These are phyloP conservation scores for Auriscalpium vulgare DNA, from an alignment of 768 basidiomycete genomes.

Conservation along the genomic window DNA sequence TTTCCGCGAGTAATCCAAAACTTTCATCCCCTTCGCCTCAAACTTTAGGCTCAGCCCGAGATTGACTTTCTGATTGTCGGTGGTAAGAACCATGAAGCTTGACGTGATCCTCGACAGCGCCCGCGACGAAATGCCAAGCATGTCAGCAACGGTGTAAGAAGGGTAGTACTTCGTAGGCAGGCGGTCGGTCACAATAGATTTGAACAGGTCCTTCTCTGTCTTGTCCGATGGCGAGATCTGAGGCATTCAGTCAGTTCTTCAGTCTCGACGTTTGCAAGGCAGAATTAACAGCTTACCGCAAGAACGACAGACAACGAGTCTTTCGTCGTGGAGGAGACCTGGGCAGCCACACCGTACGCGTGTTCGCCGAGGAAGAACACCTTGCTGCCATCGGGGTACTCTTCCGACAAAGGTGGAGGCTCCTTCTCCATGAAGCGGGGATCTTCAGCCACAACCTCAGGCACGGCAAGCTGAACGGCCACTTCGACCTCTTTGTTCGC, in stretches of 20 bases:
- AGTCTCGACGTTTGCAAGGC: not conserved
- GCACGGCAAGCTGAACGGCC: slow-evolving; percentile 80
- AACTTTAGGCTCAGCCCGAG: slow-evolving; percentile 94
- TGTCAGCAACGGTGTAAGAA: slow-evolving; percentile 69
- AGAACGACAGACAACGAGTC: slow-evolving; percentile 72
- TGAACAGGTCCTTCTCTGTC: slow-evolving; percentile 73
- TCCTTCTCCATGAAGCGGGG: slow-evolving; percentile 77
- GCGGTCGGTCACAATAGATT: slow-evolving; percentile 46
- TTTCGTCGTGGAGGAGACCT: slow-evolving; percentile 68
- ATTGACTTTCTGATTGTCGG: slow-evolving; percentile 76
- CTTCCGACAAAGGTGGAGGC: slow-evolving; percentile 74
- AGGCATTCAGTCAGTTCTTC: not conserved
- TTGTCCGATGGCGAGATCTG: slow-evolving; percentile 88
- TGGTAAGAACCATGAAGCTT: slow-evolving; percentile 80
- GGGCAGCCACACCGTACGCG: slow-evolving; percentile 93
- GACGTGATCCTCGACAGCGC: slow-evolving; percentile 89
- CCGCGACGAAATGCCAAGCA: slow-evolving; percentile 65
- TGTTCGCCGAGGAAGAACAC: slow-evolving; percentile 96
- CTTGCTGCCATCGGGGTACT: slow-evolving; percentile 84
- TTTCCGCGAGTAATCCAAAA: slow-evolving; percentile 86
- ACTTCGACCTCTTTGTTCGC: slow-evolving; percentile 76
- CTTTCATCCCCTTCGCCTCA: slow-evolving; percentile 88
- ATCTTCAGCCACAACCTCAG: slow-evolving; percentile 80
- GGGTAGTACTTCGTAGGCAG: slow-evolving; percentile 59
- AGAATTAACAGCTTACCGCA: slow-evolving; percentile 46